Evolutionary conservation across 495 filamentous ascomycete genomes (phyloP), one percentile per base, ranked within the genome.

Genomic region (Acidiella bohemica): DNA sequence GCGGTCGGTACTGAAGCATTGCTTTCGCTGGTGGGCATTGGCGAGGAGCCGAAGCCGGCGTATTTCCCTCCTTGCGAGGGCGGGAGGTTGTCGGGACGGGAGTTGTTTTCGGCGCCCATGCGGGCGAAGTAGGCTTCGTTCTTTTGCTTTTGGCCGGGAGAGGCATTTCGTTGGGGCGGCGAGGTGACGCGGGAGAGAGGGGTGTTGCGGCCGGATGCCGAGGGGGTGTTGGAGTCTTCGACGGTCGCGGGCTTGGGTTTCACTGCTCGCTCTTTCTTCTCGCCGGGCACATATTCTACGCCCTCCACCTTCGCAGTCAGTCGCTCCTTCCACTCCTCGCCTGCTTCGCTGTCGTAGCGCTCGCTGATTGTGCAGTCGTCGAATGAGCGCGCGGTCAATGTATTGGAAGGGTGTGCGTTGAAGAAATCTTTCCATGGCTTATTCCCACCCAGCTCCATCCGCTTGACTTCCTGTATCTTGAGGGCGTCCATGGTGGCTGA

Each of bases 401-500:
- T 66, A 39, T 76, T 87, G 26, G 72, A 66, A 13, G 70, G 56
- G 52, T 87, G 80, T 24, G 61, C 58, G 53, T 90, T 75, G 59
- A 83, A 95, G 67, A 93, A 93, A 5, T 67, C 58, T 40, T 72
- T 75, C 83, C 85, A 95, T n/a, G 70, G 67, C 27, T 77, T 75
- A 59, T 95, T 95, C 32, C 86, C 86, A 16, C 86, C 86, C 10
- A 75, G 60, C 19, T 81, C 70, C 86, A 95, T 93, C 49, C 85
- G 77, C 58, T 76, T 71, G 44, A 93, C 82, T 57, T 93, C 86
- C 41, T 67, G 66, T 47, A 72, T 72, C 58, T 97, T 97, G 66
- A 97, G 95, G 42, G 82, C 81, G 67, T 97, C 90, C 90, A 97
- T 97, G 32, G 82, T 92, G 48, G 96, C 84, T 44, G 76, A 83